Evolutionary conservation across 129 eudicot genomes (phyloP).

Genomic region (Pulicaria dysenterica): DNA sequence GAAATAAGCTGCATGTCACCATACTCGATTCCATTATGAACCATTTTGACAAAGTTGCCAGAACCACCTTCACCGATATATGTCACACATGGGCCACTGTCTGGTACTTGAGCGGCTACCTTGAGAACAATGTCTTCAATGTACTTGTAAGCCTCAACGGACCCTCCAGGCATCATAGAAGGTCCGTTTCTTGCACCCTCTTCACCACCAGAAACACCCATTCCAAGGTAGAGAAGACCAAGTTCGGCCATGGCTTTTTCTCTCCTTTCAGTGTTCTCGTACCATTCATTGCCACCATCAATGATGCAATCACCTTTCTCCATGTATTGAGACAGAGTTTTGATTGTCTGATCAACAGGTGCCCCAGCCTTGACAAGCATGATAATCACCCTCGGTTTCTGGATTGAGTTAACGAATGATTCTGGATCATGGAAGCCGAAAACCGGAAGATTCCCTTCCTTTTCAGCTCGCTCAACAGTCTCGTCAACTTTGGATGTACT

Average conservation of each 20-base stretch:
- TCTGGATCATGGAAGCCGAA: slow-evolving; percentile 62
- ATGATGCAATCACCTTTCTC: slow-evolving; percentile 70
- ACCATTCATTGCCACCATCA: slow-evolving; percentile 74
- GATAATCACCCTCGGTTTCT: slow-evolving; percentile 57
- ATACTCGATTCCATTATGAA: slow-evolving; percentile 65
- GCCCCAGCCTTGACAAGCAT: slow-evolving; percentile 67
- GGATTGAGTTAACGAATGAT: slow-evolving; percentile 58
- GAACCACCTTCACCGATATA: slow-evolving; percentile 64
- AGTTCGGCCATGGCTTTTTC: slow-evolving; percentile 58
- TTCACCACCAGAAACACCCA: slow-evolving; percentile 76
- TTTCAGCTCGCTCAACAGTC: slow-evolving; percentile 55
- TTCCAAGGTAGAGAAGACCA: slow-evolving; percentile 66
- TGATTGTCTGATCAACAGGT: slow-evolving; percentile 63
- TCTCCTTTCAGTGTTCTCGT: slow-evolving; percentile 64
- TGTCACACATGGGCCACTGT: slow-evolving; percentile 67
- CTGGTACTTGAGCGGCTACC: slow-evolving; percentile 66
- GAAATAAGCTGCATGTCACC: slow-evolving; percentile 71
- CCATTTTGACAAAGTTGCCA: slow-evolving; percentile 65
- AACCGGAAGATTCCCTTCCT: slow-evolving; percentile 56
- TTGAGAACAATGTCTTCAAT: slow-evolving; percentile 55
- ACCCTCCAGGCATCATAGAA: slow-evolving; percentile 66
- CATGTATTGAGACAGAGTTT: slow-evolving; percentile 56
- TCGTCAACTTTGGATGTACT: slow-evolving; percentile 60
- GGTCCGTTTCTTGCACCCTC: slow-evolving; percentile 69
- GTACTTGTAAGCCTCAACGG: slow-evolving; percentile 57